Conservation (phyloP, 805 yeast species). For the Yarrowia deformans region DNA sequence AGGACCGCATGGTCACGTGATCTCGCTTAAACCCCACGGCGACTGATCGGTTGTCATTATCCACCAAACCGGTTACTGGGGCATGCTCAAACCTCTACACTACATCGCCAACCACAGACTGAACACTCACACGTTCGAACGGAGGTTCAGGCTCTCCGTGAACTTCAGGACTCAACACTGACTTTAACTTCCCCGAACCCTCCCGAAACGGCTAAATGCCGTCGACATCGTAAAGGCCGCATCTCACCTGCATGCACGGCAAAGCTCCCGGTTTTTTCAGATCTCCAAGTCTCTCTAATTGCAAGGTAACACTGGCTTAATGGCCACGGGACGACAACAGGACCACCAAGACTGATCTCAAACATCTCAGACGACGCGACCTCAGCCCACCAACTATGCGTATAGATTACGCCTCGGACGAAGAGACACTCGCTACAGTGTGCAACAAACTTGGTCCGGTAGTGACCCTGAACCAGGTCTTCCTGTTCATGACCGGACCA, state of each 20-base stretch:
- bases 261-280: constrained; percentile 7
- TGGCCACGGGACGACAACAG: background rate
- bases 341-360: background rate
- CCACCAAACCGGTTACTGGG: too few species aligned
- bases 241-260: constrained; percentile 17
- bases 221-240: constrained; percentile 10
- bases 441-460: background rate
- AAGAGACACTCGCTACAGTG: constrained; percentile 6
- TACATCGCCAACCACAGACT: background rate
- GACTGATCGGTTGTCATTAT: too few species aligned
- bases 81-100: too few species aligned
- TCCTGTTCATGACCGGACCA: constrained; percentile 25
- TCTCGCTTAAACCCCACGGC: background rate
- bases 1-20: background rate
- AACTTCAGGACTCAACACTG: background rate
- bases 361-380: background rate
- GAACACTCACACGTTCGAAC: too few species aligned
- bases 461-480: constrained; percentile 13
- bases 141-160: background rate
- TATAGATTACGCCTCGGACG: constrained; percentile 19
- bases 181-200: constrained; percentile 12
- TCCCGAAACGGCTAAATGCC: constrained; percentile 18
- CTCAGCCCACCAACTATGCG: background rate
- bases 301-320: background rate
- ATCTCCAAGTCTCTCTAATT: background rate